A percentile compares a stretch with the other conserved stretches of the same genome.
phyloP scores from a whole-genome alignment of 257 asterid genomes.

The Scutellaria galericulata region DNA sequence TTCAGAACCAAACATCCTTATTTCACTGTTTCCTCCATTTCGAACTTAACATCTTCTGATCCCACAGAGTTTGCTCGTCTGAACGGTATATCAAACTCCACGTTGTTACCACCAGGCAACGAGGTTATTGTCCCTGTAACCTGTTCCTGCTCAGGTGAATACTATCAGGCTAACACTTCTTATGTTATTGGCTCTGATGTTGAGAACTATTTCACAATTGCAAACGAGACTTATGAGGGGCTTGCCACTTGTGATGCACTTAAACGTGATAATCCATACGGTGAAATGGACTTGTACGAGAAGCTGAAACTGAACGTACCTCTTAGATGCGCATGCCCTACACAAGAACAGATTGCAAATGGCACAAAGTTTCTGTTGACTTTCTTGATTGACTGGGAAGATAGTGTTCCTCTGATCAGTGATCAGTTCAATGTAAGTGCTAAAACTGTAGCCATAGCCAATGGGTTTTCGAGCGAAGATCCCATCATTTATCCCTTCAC shows the following conservation, averaged over 20 bases:
- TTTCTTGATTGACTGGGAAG: slow-evolving; percentile 48
- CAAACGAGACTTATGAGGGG: slow-evolving; percentile 54
- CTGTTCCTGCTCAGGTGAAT: slow-evolving; percentile 62
- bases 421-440: slow-evolving; percentile 44
- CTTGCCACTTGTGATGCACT: slow-evolving; percentile 66
- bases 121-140: slow-evolving; percentile 60
- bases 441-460: slow-evolving; percentile 51
- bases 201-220: slow-evolving; percentile 52
- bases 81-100: slow-evolving; percentile 51
- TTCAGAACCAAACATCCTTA: slow-evolving; percentile 49
- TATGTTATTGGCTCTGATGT: slow-evolving; percentile 30
- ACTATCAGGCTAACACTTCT: slow-evolving; percentile 66
- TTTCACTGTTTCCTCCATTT: slow-evolving; percentile 51
- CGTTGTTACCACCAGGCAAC: slow-evolving; percentile 36
- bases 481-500: slow-evolving; percentile 55
- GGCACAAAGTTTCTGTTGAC: slow-evolving; percentile 59
- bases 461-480: slow-evolving; percentile 47
- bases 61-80: slow-evolving; percentile 43
- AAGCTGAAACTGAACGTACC: slow-evolving; percentile 55
- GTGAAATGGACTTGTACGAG: slow-evolving; percentile 18
- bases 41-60: slow-evolving; percentile 56
- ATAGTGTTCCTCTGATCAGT: slow-evolving; percentile 44
- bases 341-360: slow-evolving; percentile 43
- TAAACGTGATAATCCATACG: slow-evolving; percentile 43
- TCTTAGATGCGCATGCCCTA: slow-evolving; percentile 77